Evolutionary conservation across 1,284 basidiomycete species (phyloP).

Genomic region (Apiotrichum veenhuisii): DNA sequence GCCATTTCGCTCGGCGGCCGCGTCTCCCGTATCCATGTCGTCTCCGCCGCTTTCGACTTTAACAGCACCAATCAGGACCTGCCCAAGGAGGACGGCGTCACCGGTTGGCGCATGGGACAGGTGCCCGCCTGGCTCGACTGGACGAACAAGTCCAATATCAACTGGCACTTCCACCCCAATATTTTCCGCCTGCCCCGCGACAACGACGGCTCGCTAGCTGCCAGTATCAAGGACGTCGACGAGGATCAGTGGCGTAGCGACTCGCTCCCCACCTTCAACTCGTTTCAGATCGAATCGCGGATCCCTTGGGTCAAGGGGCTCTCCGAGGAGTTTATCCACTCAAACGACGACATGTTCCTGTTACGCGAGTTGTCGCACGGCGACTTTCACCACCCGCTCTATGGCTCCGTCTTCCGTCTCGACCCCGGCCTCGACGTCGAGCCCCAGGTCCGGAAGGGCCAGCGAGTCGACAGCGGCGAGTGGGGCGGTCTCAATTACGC

Average conservation of each 20-base stretch:
- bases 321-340: constrained; percentile 35
- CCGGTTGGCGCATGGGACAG: constrained; percentile 34
- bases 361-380: constrained; percentile 22
- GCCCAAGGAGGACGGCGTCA: neutral
- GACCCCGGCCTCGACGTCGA: constrained; percentile 29
- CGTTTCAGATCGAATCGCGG: constrained; percentile 39
- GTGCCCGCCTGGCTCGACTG: constrained; percentile 42
- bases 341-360: constrained; percentile 47
- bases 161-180: constrained; percentile 41
- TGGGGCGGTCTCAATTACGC: constrained; percentile 44
- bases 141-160: constrained; percentile 20
- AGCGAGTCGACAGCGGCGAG: constrained; percentile 32
- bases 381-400: constrained; percentile 40
- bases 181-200: constrained; percentile 37
- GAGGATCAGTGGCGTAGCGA: constrained; percentile 33
- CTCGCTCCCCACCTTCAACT: constrained; percentile 40
- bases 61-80: constrained; percentile 6
- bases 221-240: constrained; percentile 5
- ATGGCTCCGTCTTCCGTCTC: constrained; percentile 34
- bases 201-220: constrained; percentile 17
- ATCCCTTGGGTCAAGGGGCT: constrained; percentile 33
- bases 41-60: constrained; percentile 34
- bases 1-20: constrained; percentile 21
- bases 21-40: constrained; percentile 32
- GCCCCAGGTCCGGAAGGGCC: constrained; percentile 19